These are phyloP conservation scores for Hypericum perforatum DNA, from an alignment of 345 rosid species.

Conservation along the genomic window DNA sequence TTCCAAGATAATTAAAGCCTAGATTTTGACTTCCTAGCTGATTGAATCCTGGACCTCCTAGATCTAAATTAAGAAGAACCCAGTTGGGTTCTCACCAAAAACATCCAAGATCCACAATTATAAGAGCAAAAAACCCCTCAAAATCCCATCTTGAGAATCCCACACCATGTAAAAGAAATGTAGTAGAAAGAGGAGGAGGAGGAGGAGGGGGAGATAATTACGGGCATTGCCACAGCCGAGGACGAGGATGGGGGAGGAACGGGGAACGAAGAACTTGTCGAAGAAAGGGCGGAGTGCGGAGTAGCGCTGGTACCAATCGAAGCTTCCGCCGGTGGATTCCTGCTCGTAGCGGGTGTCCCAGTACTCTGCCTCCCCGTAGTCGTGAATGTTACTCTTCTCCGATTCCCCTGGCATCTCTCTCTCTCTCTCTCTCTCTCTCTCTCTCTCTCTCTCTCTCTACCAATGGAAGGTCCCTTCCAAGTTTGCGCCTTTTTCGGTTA, in stretches of 20 bases:
- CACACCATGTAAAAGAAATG: neutral
- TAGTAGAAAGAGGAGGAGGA: neutral
- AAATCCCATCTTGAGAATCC: neutral
- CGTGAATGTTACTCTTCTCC: slow-evolving; percentile 72
- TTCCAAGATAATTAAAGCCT: too few relatives aligned
- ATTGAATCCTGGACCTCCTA: too few relatives aligned
- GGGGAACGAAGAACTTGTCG: slow-evolving; percentile 39
- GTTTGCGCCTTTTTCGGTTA: too few relatives aligned
- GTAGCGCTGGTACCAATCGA: slow-evolving; percentile 99
- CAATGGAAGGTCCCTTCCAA: too few relatives aligned
- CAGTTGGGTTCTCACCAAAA: too few relatives aligned
- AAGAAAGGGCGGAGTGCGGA: slow-evolving; percentile 80
- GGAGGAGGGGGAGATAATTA: slow-evolving; percentile 21
- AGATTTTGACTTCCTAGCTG: too few relatives aligned
- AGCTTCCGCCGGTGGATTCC: slow-evolving; percentile 63
- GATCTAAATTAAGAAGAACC: too few relatives aligned
- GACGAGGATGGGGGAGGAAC: slow-evolving; percentile 75
- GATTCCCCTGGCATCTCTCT: slow-evolving; percentile 52
- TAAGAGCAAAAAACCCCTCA: neutral
- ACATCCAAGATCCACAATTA: neutral
- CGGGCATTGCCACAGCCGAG: slow-evolving; percentile 98
- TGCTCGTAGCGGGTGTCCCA: slow-evolving; percentile 86
- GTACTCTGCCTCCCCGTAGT: slow-evolving; percentile 81
- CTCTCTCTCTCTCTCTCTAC: too few relatives aligned
- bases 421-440: neutral